phyloP scores from a whole-genome alignment of 208 protist genomes.

The Acanthamoeba castellanii region DNA sequence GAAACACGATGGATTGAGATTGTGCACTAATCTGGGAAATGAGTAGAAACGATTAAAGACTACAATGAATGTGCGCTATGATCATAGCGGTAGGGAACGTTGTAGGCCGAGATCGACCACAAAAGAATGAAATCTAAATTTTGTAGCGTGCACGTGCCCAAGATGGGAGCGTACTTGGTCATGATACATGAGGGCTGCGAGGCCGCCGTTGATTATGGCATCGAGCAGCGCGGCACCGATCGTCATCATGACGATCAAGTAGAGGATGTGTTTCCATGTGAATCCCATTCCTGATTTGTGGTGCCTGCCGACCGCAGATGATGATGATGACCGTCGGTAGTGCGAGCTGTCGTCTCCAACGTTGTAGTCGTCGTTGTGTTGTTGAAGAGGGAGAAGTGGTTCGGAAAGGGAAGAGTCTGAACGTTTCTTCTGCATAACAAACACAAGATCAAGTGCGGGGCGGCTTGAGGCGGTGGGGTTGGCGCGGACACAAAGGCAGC shows the following conservation, averaged over 20 bases:
- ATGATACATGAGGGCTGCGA: conserved; percentile 27
- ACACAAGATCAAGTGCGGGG: background rate
- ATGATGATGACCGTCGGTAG: background rate
- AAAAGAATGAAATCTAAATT: too few species aligned
- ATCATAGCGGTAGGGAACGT: too few species aligned
- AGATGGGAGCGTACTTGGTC: background rate
- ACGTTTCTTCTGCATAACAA: background rate
- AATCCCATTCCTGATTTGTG: conserved; percentile 22
- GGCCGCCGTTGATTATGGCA: conserved; percentile 43
- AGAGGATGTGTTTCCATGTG: conserved; percentile 50
- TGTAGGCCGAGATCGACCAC: too few species aligned
- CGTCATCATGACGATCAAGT: conserved; percentile 33
- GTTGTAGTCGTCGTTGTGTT: background rate
- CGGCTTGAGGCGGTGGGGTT: background rate
- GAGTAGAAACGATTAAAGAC: too few species aligned
- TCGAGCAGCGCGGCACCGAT: conserved; percentile 21
- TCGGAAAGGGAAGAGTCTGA: conserved; percentile 11
- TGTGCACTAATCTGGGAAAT: background rate
- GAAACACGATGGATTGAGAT: background rate
- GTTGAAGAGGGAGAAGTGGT: background rate
- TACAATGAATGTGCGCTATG: too few species aligned
- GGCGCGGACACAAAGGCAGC: background rate
- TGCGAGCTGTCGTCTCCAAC: background rate
- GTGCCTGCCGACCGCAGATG: background rate
- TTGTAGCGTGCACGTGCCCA: background rate